Evolutionary conservation across 1,139 yeast species (phyloP).

Genomic region (Spathaspora jeffriesii): DNA sequence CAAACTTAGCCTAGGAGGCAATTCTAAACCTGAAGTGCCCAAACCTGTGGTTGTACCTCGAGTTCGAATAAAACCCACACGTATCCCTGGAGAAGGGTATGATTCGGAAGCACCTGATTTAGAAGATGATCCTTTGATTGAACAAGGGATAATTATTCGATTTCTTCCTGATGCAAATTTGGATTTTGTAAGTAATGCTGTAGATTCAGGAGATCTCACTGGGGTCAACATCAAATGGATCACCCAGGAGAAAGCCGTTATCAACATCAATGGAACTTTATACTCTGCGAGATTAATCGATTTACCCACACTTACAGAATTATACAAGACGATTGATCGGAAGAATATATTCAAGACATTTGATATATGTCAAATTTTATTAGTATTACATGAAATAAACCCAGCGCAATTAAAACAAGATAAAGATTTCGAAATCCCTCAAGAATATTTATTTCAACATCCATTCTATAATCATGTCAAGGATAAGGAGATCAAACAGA

Average conservation of each 20-base stretch:
- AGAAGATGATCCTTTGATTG: conserved; percentile 92
- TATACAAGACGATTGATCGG: conserved; percentile 86
- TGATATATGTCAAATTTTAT: conserved; percentile 83
- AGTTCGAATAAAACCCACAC: conserved; percentile 77
- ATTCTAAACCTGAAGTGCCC: conserved; percentile 11
- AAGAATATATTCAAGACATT: conserved; percentile 87
- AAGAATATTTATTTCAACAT: conserved; percentile 40
- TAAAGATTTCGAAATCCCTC: conserved; percentile 41
- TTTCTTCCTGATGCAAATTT: conserved; percentile 79
- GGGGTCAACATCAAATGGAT: conserved; percentile 79
- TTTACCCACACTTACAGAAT: conserved; percentile 86
- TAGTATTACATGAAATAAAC: conserved; percentile 68
- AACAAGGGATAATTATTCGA: conserved; percentile 80
- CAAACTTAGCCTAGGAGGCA: conserved; percentile 15
- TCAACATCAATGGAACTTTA: conserved; percentile 49
- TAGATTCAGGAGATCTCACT: conserved; percentile 78
- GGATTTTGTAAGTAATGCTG: conserved; percentile 77
- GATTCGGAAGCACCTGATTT: conserved; percentile 97
- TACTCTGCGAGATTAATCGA: conserved; percentile 90
- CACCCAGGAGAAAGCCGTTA: conserved; percentile 76
- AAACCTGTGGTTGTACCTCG: conserved; percentile 44
- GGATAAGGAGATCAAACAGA: conserved; percentile 39
- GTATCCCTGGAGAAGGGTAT: conserved; percentile 93
- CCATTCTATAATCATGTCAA: conserved; percentile 46
- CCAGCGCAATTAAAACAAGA: conserved; percentile 40